These are phyloP conservation scores for Pyrenula aspistea DNA, from an alignment of 495 filamentous ascomycete genomes.

Conservation along the genomic window DNA sequence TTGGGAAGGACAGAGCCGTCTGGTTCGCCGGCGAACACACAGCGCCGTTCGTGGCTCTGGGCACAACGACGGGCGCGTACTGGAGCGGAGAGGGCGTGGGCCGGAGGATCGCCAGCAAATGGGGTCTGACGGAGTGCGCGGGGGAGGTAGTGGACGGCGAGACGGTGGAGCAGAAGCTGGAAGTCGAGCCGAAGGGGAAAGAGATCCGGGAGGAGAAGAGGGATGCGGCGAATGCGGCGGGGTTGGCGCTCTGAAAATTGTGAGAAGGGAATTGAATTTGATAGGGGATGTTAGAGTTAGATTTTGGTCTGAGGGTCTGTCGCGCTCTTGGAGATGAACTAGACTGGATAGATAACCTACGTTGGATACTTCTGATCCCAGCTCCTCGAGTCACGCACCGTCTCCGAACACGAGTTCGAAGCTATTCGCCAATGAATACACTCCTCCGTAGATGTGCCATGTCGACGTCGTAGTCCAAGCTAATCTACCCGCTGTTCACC, in stretches of 20 bases:
- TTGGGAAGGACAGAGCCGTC: conserved; percentile 49
- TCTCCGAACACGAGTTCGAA: too few species aligned
- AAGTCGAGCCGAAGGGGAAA: neutral
- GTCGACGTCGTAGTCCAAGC: too few species aligned
- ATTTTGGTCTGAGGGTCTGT: too few species aligned
- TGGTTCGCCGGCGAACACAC: conserved; percentile 97
- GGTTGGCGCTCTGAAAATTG: neutral
- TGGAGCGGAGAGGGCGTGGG: conserved; percentile 83
- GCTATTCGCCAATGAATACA: too few species aligned
- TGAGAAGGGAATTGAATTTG: too few species aligned
- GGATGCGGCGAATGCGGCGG: neutral
- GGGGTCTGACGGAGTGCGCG: conserved; percentile 19
- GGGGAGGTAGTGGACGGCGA: conserved; percentile 15
- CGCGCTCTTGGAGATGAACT: too few species aligned
- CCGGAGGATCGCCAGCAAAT: conserved; percentile 39
- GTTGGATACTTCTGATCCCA: too few species aligned
- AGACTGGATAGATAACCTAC: too few species aligned
- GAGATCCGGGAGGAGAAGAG: neutral
- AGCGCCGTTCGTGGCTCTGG: conserved; percentile 75
- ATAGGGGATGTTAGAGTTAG: too few species aligned
- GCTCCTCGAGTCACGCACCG: too few species aligned
- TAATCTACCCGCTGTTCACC: too few species aligned
- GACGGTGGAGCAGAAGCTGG: neutral
- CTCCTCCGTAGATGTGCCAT: too few species aligned
- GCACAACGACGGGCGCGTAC: conserved; percentile 80